Base-by-base conservation (phyloP, 2,329 filamentous ascomycete species). In the Neurospora sp. region DNA sequence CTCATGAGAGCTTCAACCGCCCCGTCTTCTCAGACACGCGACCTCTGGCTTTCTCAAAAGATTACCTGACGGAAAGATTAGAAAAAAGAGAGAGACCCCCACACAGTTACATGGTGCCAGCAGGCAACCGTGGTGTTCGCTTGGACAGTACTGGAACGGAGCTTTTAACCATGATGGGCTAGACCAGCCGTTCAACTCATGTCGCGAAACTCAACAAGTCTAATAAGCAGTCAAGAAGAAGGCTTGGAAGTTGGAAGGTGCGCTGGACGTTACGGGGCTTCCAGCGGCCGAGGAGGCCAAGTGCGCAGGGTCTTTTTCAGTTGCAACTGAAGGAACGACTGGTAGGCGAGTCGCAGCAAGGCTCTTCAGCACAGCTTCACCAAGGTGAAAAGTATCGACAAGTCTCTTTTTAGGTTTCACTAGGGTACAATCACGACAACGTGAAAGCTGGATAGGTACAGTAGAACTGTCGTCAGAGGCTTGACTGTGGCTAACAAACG, bases 101-200 rank as follows among this genome's bases (percentile, higher is more conserved):
- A 62, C 52, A 62, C 28, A 62, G 28, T 62, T 33, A 36, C 52
- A 62, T 33, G 28, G 28, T 62, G 52, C 52, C 23, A 62, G 23
- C 52, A 62, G 23, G 52, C 52, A 33, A 62, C 52, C 28, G 23
- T 62, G 23, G 52, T 62, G 8, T 36, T 62, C 52, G 28, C 52
- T 36, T 62, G 28, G 28, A 33, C 23, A 57, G 46, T 33, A 15
- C 23, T 36, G 12, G n/a, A 52, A 43, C 68, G 70, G 65, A 67
- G 33, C 43, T 65, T 39, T 23, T 68, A 68, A 37, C 70, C 68
- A 65, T 57, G 43, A 66, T 62, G 33, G 70, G 70, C 66, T 71
- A 69, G 70, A 33, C 68, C 33, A 19, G 38, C 69, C 57, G 68
- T 39, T 37, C 62, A 57, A 57, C 66, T 67, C 33, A 52, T 68